Evolutionary conservation across 163 green algal species (phyloP).

Genomic region (Chlorella variabilis): DNA sequence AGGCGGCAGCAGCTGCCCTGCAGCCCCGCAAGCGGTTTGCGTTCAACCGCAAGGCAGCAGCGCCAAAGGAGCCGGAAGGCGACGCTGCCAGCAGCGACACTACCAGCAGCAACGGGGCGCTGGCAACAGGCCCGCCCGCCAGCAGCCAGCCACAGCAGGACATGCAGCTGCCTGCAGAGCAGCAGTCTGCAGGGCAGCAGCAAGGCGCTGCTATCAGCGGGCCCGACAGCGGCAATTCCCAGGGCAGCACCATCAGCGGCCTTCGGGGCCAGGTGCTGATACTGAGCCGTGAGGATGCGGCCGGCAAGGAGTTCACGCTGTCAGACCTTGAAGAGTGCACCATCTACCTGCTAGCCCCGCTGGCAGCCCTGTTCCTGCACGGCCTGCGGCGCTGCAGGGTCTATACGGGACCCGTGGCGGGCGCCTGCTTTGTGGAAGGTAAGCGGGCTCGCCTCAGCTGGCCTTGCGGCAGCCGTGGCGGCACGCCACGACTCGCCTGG

Average conservation of each 20-base stretch:
- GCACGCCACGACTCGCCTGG: too few species aligned
- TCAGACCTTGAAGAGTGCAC: conserved; percentile 60
- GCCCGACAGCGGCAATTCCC: not conserved
- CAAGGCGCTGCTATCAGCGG: not conserved
- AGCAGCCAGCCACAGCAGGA: not conserved
- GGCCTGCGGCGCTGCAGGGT: conserved; percentile 59
- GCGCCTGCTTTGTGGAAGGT: conserved; percentile 50
- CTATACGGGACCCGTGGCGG: conserved; percentile 63
- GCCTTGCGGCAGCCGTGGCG: too few species aligned
- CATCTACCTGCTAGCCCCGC: conserved; percentile 63
- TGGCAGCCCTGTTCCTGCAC: conserved; percentile 64
- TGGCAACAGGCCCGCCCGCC: not conserved
- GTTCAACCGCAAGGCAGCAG: conserved; percentile 51
- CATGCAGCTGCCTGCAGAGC: not conserved
- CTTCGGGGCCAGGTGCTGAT: conserved; percentile 37
- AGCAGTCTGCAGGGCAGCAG: not conserved
- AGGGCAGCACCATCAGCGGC: conserved; percentile 25
- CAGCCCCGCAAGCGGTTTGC: conserved; percentile 64
- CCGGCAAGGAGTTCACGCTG: conserved; percentile 59
- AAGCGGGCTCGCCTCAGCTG: not conserved
- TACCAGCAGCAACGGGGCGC: not conserved
- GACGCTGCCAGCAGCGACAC: conserved; percentile 7
- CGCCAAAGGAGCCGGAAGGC: not conserved
- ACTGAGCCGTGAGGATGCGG: conserved; percentile 12
- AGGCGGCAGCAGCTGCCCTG: conserved; percentile 46